Conservation (phyloP, 805 yeast species). For the Vanderwaltozyma tropicalis region DNA sequence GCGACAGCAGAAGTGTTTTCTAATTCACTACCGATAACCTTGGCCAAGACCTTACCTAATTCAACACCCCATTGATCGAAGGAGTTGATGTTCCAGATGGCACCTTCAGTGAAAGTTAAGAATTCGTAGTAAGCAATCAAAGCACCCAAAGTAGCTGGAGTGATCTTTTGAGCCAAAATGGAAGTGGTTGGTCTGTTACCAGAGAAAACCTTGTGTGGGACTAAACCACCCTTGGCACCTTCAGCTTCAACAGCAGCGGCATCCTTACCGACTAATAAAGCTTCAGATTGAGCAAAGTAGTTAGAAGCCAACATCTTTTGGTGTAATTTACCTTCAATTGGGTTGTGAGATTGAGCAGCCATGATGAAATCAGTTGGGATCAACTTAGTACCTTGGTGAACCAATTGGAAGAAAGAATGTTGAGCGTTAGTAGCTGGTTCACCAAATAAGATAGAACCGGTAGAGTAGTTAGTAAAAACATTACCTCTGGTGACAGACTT, state of each 20-base stretch:
- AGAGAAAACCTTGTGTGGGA: constrained; percentile 92
- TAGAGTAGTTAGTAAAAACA: constrained; percentile 84
- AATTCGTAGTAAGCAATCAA: constrained; percentile 97
- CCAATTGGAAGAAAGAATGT: constrained; percentile 98
- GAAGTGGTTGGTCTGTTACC: constrained; percentile 99
- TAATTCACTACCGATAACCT: constrained; percentile 86
- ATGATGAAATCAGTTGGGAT: constrained; percentile 95
- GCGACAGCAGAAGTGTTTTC: constrained; percentile 46
- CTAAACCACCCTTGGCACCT: constrained; percentile 76
- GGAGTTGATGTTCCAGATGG: constrained; percentile 98
- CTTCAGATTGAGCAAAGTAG: constrained; percentile 97
- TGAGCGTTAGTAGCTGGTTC: constrained; percentile 99
- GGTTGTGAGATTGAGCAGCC: constrained; percentile 97
- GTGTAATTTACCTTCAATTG: constrained; percentile 86
- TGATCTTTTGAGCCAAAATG: constrained; percentile 86
- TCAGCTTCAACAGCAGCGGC: constrained; percentile 75
- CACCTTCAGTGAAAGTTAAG: constrained; percentile 96
- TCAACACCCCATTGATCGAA: constrained; percentile 99
- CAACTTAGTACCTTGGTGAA: constrained; percentile 96
- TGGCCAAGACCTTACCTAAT: constrained; percentile 95
- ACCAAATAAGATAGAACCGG: constrained; percentile 92
- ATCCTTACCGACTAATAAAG: constrained; percentile 91
- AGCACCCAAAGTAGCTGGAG: constrained; percentile 94
- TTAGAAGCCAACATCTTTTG: constrained; percentile 98
- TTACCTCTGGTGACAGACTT: constrained; percentile 92